These are phyloP conservation scores for Hawksworthiomyces lignivorus DNA, from an alignment of 2,329 filamentous ascomycete genomes.

Conservation along the genomic window DNA sequence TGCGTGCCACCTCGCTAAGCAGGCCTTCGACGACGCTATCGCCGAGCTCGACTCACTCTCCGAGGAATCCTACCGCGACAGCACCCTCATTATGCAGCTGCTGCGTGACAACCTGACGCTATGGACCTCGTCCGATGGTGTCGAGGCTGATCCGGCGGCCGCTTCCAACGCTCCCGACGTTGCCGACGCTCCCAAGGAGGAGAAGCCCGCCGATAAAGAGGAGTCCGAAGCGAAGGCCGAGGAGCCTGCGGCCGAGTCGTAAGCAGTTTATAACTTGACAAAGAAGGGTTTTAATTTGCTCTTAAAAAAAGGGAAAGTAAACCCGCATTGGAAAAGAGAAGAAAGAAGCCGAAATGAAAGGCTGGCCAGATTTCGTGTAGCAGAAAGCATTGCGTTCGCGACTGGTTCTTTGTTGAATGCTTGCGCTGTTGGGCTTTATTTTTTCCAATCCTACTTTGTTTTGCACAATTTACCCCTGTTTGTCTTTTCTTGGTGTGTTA, in stretches of 20 bases:
- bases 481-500: no score
- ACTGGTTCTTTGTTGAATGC: background rate
- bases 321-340: no score
- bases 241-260: conserved; percentile 8
- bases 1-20: conserved; percentile 96
- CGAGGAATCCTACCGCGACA: conserved; percentile 97
- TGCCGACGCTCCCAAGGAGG: conserved; percentile 52
- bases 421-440: background rate
- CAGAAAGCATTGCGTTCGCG: conserved; percentile 2
- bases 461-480: no score
- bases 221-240: conserved; percentile 9
- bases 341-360: conserved; percentile 2
- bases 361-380: conserved; percentile 1
- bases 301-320: background rate
- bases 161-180: conserved; percentile 48
- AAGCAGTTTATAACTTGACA: no score
- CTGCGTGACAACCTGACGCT: conserved; percentile 96
- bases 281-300: background rate
- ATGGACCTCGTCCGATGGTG: conserved; percentile 91
- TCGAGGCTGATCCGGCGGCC: conserved; percentile 62
- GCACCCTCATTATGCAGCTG: conserved; percentile 98
- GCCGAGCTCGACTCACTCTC: conserved; percentile 96
- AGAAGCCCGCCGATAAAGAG: conserved; percentile 41
- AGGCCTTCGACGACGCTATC: conserved; percentile 93
- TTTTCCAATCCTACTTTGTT: no score